Percentiles rank a stretch among this genome's conserved stretches.
Conservation (phyloP, 345 rosid genomes). For the Acer yangbiense region DNA sequence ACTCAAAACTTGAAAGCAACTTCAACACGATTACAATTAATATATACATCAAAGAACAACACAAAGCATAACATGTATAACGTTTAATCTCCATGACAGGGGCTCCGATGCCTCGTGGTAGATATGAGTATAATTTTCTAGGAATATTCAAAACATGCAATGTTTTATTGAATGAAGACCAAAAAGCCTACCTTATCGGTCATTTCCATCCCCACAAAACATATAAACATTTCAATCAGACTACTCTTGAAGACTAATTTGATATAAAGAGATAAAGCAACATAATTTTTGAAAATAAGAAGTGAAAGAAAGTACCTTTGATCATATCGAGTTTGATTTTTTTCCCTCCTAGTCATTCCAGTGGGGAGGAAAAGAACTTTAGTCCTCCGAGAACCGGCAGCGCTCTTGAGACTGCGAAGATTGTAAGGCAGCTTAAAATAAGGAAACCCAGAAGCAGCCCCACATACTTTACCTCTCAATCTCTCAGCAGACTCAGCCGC, state of each 20-base stretch:
- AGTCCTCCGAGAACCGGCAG: constrained; percentile 65
- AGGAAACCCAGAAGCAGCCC: constrained; percentile 19
- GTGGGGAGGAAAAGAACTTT: constrained; percentile 56
- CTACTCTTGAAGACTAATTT: too few relatives aligned
- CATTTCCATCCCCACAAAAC: too few relatives aligned
- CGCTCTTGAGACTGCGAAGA: constrained; percentile 46
- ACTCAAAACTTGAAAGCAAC: not conserved
- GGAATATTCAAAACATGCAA: too few relatives aligned
- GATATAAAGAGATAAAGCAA: too few relatives aligned
- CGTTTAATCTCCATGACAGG: not conserved
- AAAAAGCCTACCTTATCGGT: too few relatives aligned
- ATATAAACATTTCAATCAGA: too few relatives aligned
- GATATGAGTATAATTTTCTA: not conserved
- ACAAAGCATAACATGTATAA: not conserved
- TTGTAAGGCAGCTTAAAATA: constrained; percentile 33
- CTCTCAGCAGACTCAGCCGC: constrained; percentile 74
- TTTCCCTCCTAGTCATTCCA: constrained; percentile 79
- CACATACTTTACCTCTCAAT: constrained; percentile 48
- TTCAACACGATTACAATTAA: not conserved
- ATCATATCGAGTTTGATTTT: constrained; percentile 56
- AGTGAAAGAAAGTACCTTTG: constrained; percentile 26
- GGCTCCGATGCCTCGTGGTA: not conserved
- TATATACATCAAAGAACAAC: not conserved
- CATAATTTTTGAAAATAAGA: not conserved
- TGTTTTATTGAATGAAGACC: too few relatives aligned